These are phyloP conservation scores for Sugiyamaella marilandica DNA, from an alignment of 805 yeast genomes.

Conservation along the genomic window DNA sequence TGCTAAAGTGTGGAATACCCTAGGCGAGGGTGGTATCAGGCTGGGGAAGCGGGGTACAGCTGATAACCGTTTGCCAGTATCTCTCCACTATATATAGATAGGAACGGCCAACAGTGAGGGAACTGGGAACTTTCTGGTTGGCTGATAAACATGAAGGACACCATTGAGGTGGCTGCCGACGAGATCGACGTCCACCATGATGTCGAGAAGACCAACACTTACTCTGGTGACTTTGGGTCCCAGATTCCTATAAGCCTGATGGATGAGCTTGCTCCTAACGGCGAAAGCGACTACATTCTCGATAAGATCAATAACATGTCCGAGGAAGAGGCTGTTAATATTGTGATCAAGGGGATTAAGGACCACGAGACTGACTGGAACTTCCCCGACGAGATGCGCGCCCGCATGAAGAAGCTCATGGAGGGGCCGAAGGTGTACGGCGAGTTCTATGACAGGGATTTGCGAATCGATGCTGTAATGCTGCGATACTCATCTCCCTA, in stretches of 20 bases:
- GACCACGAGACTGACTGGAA: slow-evolving; percentile 46
- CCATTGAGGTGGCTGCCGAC: slow-evolving; percentile 1
- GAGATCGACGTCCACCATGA: background rate
- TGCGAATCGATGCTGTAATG: slow-evolving; percentile 37
- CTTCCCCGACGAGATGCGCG: slow-evolving; percentile 37
- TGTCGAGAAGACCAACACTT: slow-evolving; percentile 3
- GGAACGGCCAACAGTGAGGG: too few relatives aligned
- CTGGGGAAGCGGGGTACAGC: slow-evolving; percentile 1
- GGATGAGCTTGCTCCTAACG: slow-evolving; percentile 18
- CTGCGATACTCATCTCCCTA: slow-evolving; percentile 44
- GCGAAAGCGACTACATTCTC: slow-evolving; percentile 15
- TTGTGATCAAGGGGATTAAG: slow-evolving; percentile 30
- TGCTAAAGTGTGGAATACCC: background rate
- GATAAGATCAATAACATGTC: slow-evolving; percentile 25
- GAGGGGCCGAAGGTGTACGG: slow-evolving; percentile 12
- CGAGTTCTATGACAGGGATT: slow-evolving; percentile 11
- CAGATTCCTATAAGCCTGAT: slow-evolving; percentile 11
- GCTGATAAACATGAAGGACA: background rate
- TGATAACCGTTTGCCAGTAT: background rate
- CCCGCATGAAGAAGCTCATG: slow-evolving; percentile 27
- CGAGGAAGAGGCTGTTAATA: slow-evolving; percentile 37
- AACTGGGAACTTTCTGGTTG: too few relatives aligned
- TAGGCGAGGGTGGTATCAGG: background rate
- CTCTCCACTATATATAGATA: too few relatives aligned
- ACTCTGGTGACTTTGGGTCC: background rate